Evolutionary conservation across 2,329 filamentous ascomycete species (phyloP).

Genomic region (Talaromyces sp.): DNA sequence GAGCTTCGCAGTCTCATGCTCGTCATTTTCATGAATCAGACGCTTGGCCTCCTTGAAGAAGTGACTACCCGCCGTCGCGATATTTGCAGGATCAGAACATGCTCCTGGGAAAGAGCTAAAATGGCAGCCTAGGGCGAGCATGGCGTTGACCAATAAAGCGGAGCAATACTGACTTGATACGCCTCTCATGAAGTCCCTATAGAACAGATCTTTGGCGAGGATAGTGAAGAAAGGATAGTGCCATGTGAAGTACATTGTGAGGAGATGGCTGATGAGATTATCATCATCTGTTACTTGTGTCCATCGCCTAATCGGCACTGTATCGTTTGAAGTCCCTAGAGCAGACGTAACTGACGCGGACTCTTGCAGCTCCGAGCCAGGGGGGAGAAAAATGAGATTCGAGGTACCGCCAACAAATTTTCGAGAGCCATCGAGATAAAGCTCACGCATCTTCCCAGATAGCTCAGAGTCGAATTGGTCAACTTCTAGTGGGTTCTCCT

Average conservation of each 20-base stretch:
- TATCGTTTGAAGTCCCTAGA: constrained; percentile 55
- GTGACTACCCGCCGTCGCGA: constrained; percentile 86
- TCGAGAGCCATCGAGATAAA: constrained; percentile 82
- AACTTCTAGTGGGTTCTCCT: constrained; percentile 46
- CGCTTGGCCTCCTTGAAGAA: constrained; percentile 95
- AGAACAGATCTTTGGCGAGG: constrained; percentile 82
- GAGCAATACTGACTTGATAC: constrained; percentile 78
- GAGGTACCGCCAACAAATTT: constrained; percentile 94
- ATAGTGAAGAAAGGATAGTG: constrained; percentile 97
- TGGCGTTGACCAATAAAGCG: constrained; percentile 85
- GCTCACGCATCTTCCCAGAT: constrained; percentile 89
- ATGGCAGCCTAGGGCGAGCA: constrained; percentile 89
- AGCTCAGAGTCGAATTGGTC: constrained; percentile 73
- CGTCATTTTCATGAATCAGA: constrained; percentile 84
- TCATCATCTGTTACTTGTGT: constrained; percentile 80
- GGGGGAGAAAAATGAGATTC: constrained; percentile 79
- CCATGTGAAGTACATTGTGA: constrained; percentile 98
- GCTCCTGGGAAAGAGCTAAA: constrained; percentile 79
- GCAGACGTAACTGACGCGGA: constrained; percentile 44
- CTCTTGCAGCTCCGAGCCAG: constrained; percentile 50
- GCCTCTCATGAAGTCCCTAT: constrained; percentile 78
- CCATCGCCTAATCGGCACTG: constrained; percentile 79
- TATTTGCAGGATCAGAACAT: constrained; percentile 71
- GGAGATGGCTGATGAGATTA: constrained; percentile 77
- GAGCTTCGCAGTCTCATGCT: constrained; percentile 85